Evolutionary conservation across 192 early-diverging fungal species (phyloP).

Genomic region (Linnemannia schmuckeri): DNA sequence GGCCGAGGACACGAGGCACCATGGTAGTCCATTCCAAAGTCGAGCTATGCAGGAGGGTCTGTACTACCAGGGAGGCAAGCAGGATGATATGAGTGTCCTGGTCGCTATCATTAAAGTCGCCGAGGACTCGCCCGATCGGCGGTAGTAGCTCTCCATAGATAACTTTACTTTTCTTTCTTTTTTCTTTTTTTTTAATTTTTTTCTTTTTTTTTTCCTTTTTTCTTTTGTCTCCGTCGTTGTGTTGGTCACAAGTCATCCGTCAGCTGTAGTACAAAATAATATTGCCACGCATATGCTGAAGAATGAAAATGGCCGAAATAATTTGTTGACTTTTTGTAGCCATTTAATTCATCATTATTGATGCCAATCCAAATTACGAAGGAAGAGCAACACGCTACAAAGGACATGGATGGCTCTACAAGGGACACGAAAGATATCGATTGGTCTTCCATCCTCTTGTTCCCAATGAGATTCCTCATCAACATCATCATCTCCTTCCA

Average conservation of each 20-base stretch:
- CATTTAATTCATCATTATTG: conserved; percentile 24
- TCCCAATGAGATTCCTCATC: not conserved
- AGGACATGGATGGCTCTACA: conserved; percentile 25
- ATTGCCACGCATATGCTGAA: not conserved
- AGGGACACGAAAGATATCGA: not conserved
- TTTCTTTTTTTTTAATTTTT: not conserved
- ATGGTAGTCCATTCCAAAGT: conserved; percentile 90
- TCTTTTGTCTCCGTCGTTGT: not conserved
- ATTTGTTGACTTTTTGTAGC: too few relatives aligned
- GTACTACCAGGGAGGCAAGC: conserved; percentile 94
- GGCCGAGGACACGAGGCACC: conserved; percentile 83
- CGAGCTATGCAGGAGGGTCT: conserved; percentile 95
- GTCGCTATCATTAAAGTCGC: conserved; percentile 83
- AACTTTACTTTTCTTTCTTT: not conserved
- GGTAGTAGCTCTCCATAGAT: conserved; percentile 4
- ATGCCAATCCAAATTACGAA: conserved; percentile 40
- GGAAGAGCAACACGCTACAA: not conserved
- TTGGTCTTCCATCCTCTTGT: not conserved
- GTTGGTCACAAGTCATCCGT: too few relatives aligned
- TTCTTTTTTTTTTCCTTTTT: not conserved
- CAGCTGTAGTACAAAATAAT: not conserved
- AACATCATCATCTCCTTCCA: not conserved
- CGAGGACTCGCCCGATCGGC: conserved; percentile 50
- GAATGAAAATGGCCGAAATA: not conserved
- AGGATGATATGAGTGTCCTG: conserved; percentile 94